Conservation (phyloP, 2,329 filamentous ascomycete species). For the Chaetomiaceae sp. region DNA sequence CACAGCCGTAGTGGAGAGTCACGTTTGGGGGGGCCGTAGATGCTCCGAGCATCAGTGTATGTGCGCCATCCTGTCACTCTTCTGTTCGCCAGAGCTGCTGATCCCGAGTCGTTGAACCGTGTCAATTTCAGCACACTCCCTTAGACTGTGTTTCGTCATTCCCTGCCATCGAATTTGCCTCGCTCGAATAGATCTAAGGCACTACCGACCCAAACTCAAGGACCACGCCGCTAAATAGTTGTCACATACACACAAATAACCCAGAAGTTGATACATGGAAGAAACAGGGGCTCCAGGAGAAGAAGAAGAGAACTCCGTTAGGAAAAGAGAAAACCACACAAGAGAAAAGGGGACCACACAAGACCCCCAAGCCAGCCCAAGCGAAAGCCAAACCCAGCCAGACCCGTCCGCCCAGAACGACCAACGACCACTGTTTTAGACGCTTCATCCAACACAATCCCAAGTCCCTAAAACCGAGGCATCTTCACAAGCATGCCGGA, state of each 20-base stretch:
- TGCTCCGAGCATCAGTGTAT: too few species aligned
- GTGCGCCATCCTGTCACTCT: too few species aligned
- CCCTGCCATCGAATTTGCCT: too few species aligned
- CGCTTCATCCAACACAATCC: constrained; percentile 20
- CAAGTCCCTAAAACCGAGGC: constrained; percentile 11
- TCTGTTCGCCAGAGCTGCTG: too few species aligned
- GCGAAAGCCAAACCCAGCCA: constrained; percentile 11
- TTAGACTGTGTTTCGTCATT: too few species aligned
- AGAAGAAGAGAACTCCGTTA: constrained; percentile 12
- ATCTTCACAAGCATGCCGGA: not conserved
- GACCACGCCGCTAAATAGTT: not conserved
- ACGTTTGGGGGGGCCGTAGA: too few species aligned
- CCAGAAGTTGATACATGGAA: constrained; percentile 15
- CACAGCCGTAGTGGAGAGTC: too few species aligned
- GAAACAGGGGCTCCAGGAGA: constrained; percentile 1
- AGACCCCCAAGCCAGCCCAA: constrained; percentile 13
- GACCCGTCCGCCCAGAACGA: constrained; percentile 9
- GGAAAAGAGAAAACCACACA: constrained; percentile 12
- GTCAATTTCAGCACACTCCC: too few species aligned
- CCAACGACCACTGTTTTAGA: constrained; percentile 16
- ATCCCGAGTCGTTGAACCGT: too few species aligned
- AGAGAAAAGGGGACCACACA: constrained; percentile 11
- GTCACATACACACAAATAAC: constrained; percentile 16
- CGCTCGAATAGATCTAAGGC: too few species aligned
- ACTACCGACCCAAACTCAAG: not conserved